Percentiles rank a stretch among this genome's conserved stretches.
Conservation (phyloP, 2,329 filamentous ascomycete genomes). For the Coniochaeta sp. region DNA sequence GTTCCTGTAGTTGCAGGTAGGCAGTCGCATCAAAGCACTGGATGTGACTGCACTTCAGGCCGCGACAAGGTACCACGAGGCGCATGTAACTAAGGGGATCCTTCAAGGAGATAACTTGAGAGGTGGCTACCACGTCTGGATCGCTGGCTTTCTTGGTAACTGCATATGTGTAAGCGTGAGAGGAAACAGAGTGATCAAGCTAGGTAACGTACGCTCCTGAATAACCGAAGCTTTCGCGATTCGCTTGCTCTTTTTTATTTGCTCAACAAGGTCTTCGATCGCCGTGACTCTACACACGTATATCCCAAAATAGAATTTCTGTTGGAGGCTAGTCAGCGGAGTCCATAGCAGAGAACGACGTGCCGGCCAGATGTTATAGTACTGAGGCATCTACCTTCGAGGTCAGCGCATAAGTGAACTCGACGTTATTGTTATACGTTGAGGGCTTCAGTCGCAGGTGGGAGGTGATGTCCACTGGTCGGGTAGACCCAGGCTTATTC, state of each 20-base stretch:
- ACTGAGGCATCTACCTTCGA: slow-evolving; percentile 52
- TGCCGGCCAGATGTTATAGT: background rate
- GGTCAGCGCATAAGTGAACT: slow-evolving; percentile 88
- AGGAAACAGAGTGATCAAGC: background rate
- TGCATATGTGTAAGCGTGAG: slow-evolving; percentile 26
- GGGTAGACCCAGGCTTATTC: slow-evolving; percentile 90
- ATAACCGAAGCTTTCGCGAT: slow-evolving; percentile 78
- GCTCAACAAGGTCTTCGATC: slow-evolving; percentile 62
- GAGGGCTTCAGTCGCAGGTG: slow-evolving; percentile 60
- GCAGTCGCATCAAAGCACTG: slow-evolving; percentile 93
- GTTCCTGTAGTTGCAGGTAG: slow-evolving; percentile 89
- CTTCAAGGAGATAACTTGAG: slow-evolving; percentile 82
- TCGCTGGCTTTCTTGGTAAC: slow-evolving; percentile 78
- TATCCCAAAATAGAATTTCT: slow-evolving; percentile 67
- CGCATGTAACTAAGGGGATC: slow-evolving; percentile 85
- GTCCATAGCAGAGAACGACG: background rate
- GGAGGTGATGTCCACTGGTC: slow-evolving; percentile 83
- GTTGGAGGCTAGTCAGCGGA: slow-evolving; percentile 2
- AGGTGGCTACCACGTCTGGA: slow-evolving; percentile 81
- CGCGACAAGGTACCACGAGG: slow-evolving; percentile 72
- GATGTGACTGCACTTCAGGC: slow-evolving; percentile 74
- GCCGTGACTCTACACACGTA: slow-evolving; percentile 69
- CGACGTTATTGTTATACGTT: slow-evolving; percentile 67
- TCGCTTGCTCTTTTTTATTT: slow-evolving; percentile 57
- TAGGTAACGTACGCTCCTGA: slow-evolving; percentile 61